These are phyloP conservation scores for Tagetes patula DNA, from an alignment of 129 eudicot species.

Conservation along the genomic window DNA sequence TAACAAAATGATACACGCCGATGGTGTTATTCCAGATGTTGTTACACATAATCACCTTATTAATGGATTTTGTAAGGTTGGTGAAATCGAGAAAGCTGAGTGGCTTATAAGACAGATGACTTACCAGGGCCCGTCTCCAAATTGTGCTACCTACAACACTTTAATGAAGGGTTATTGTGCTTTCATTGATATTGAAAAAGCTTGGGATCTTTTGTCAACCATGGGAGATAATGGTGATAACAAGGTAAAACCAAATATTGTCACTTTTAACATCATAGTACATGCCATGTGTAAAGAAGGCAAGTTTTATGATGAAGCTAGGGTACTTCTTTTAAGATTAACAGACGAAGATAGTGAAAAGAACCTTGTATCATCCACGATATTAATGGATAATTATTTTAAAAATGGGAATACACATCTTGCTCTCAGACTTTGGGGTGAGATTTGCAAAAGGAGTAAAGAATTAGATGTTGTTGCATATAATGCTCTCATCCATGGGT, in stretches of 20 bases:
- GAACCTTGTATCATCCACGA: constrained; percentile 58
- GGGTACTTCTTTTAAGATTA: constrained; percentile 49
- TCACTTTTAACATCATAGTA: constrained; percentile 65
- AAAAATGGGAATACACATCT: constrained; percentile 54
- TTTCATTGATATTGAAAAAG: constrained; percentile 53
- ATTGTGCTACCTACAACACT: constrained; percentile 71
- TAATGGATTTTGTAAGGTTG: constrained; percentile 65
- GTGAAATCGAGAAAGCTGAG: constrained; percentile 61
- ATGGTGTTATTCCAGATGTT: constrained; percentile 52
- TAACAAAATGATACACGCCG: constrained; percentile 45
- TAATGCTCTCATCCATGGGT: constrained; percentile 67
- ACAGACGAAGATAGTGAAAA: constrained; percentile 43
- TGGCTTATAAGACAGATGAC: constrained; percentile 66
- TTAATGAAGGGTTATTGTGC: constrained; percentile 77
- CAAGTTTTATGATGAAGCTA: constrained; percentile 41
- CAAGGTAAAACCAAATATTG: constrained; percentile 62
- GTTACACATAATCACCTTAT: constrained; percentile 71
- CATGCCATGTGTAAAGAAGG: constrained; percentile 73
- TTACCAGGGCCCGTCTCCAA: constrained; percentile 65
- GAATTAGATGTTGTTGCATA: constrained; percentile 61
- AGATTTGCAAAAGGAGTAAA: constrained; percentile 26
- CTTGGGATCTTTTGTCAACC: constrained; percentile 55
- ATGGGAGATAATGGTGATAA: constrained; percentile 44
- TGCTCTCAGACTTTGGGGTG: constrained; percentile 55
- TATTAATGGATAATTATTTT: constrained; percentile 67